phyloP scores from a whole-genome alignment of 1,139 yeast species.

The Kazachstania sp. region DNA sequence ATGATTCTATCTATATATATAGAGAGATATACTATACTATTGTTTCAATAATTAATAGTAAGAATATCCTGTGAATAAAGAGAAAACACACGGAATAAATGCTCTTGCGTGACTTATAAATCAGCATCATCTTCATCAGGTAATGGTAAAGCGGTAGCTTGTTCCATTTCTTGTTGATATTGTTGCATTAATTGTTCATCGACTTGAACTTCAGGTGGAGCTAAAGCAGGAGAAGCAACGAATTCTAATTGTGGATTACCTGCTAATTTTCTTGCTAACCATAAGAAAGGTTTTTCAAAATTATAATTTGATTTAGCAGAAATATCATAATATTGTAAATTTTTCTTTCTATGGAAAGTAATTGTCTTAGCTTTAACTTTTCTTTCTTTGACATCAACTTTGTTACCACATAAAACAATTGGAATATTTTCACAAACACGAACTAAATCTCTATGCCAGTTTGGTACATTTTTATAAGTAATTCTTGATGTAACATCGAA shows the following conservation, averaged over 20 bases:
- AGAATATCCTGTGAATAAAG: too few relatives aligned
- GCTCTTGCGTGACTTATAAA: too few relatives aligned
- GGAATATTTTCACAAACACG: conserved; percentile 99
- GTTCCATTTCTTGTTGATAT: conserved; percentile 99
- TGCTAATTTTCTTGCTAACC: conserved; percentile 99
- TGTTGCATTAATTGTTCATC: conserved; percentile 94
- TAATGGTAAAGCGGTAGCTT: conserved; percentile 98
- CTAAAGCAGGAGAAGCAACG: conserved; percentile 98
- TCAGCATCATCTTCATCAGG: conserved; percentile 99
- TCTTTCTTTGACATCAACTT: conserved; percentile 99
- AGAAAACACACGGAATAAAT: too few relatives aligned
- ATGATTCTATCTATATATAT: background rate
- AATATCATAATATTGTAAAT: conserved; percentile 98
- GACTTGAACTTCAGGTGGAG: conserved; percentile 98
- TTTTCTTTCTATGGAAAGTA: conserved; percentile 99
- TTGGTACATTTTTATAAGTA: conserved; percentile 99
- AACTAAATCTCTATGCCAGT: conserved; percentile 99
- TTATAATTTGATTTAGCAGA: conserved; percentile 99
- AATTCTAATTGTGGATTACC: conserved; percentile 98
- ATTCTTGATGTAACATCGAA: conserved; percentile 99
- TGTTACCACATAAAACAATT: conserved; percentile 97
- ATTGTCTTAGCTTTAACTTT: conserved; percentile 99
- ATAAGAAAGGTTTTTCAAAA: conserved; percentile 99
- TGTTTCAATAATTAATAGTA: too few relatives aligned
- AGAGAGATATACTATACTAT: background rate